Evolutionary conservation across 1,284 basidiomycete genomes (phyloP).

Genomic region (Cryptococcus sp.): DNA sequence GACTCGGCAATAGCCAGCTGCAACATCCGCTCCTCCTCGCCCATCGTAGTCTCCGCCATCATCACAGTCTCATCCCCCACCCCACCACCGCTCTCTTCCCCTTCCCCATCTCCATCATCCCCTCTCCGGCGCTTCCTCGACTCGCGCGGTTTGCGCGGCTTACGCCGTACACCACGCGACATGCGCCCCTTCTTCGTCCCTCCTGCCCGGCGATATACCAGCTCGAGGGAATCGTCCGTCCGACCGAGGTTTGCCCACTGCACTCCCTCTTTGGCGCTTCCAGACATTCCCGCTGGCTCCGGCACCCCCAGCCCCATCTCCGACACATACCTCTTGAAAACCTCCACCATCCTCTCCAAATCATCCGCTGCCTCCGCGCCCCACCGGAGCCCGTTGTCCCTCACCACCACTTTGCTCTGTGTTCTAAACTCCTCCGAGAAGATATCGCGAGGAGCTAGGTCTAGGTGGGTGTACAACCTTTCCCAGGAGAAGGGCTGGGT

Average conservation of each 20-base stretch:
- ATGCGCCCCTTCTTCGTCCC: conserved; percentile 22
- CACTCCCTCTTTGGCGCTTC: conserved; percentile 8
- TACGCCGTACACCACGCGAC: conserved; percentile 1
- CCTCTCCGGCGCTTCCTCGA: conserved; percentile 8
- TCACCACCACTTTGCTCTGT: conserved; percentile 54
- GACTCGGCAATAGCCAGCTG: conserved; percentile 28
- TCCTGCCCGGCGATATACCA: conserved; percentile 48
- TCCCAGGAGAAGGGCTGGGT: conserved; percentile 27
- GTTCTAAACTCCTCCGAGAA: conserved; percentile 61
- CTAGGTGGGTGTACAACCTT: conserved; percentile 55
- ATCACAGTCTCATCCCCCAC: neutral
- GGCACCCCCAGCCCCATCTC: conserved; percentile 39
- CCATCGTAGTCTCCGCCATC: neutral
- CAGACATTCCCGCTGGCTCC: too few relatives aligned
- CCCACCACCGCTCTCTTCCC: neutral
- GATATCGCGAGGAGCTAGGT: conserved; percentile 53
- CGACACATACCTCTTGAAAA: conserved; percentile 41
- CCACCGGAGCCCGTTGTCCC: conserved; percentile 38
- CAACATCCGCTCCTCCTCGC: conserved; percentile 25
- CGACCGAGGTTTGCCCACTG: conserved; percentile 16
- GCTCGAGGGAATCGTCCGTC: conserved; percentile 40
- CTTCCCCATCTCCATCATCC: neutral
- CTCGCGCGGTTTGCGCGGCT: conserved; percentile 1
- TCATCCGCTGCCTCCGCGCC: conserved; percentile 26
- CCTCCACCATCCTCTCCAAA: conserved; percentile 34